phyloP scores from a whole-genome alignment of 306 rosid genomes.

The Coriaria nepalensis region DNA sequence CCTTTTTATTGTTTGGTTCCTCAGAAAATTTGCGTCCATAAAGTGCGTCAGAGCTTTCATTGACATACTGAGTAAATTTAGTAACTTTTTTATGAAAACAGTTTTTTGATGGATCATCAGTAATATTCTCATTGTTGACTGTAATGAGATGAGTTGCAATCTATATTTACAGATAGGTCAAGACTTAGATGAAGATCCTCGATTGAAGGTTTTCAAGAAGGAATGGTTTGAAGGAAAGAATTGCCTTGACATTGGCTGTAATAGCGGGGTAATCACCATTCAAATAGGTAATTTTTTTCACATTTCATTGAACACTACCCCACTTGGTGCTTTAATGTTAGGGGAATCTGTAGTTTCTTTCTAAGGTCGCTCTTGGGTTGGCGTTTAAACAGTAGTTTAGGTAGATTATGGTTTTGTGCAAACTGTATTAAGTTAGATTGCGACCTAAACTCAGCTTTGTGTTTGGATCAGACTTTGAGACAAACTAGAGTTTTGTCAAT shows the following conservation, averaged over 20 bases:
- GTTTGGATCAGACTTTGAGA: no score
- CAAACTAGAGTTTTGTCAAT: no score
- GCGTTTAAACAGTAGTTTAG: no score
- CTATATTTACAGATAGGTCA: conserved; percentile 44
- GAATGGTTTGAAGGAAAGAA: conserved; percentile 87
- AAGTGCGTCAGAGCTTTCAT: not conserved
- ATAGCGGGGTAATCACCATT: conserved; percentile 59
- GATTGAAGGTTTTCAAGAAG: conserved; percentile 52
- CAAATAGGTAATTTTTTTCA: conserved; percentile 41
- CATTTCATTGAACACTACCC: no score
- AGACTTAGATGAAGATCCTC: conserved; percentile 59
- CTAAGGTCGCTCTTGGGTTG: no score
- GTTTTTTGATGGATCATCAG: not conserved
- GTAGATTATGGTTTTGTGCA: no score
- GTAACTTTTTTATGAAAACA: no score
- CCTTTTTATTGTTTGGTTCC: not conserved
- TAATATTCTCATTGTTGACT: not conserved
- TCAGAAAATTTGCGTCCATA: not conserved
- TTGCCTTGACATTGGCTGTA: conserved; percentile 90
- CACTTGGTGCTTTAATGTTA: not conserved
- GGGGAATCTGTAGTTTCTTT: no score
- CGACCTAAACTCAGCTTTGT: no score
- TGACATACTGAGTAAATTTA: not conserved
- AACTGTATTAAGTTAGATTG: no score
- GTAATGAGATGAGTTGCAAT: conserved; percentile 1